phyloP scores from a whole-genome alignment of 2,329 filamentous ascomycete genomes.

The Cladosporium sphaerospermum region DNA sequence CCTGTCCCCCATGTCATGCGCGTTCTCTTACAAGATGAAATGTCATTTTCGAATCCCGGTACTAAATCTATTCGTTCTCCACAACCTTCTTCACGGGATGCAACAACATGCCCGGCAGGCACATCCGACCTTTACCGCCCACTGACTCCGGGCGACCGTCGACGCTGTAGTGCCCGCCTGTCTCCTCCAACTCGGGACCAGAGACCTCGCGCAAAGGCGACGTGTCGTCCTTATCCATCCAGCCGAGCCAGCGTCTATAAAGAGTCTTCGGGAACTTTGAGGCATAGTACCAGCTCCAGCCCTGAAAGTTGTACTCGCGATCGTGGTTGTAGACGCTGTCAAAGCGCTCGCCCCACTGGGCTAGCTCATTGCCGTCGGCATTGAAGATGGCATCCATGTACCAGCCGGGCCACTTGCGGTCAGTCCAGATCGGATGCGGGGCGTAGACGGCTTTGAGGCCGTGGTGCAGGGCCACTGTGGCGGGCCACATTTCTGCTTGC shows the following conservation, averaged over 20 bases:
- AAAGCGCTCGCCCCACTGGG: constrained; percentile 38
- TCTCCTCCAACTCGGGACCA: constrained; percentile 37
- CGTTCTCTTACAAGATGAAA: no score
- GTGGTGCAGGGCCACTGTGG: constrained; percentile 79
- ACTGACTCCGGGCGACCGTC: constrained; percentile 47
- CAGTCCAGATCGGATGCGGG: constrained; percentile 82
- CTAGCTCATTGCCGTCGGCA: constrained; percentile 52
- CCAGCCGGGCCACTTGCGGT: constrained; percentile 75
- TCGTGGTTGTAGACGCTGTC: constrained; percentile 49
- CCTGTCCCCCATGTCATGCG: no score
- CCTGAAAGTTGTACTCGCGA: constrained; percentile 80
- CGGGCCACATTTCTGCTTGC: constrained; percentile 96
- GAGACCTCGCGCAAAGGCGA: constrained; percentile 64
- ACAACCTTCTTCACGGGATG: constrained; percentile 46
- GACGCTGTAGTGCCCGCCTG: constrained; percentile 8
- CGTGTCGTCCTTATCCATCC: constrained; percentile 70
- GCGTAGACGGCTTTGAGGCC: constrained; percentile 88
- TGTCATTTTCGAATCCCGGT: no score
- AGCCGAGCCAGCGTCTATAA: constrained; percentile 80
- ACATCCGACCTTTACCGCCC: constrained; percentile 43
- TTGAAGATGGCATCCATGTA: constrained; percentile 78
- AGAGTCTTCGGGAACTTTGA: constrained; percentile 73
- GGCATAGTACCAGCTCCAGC: constrained; percentile 89
- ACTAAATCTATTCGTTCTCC: constrained; percentile 26
- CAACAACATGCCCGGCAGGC: constrained; percentile 40